Percentiles rank a stretch among this genome's conserved stretches.
Evolutionary conservation across 306 rosid species (phyloP).

Genomic region (Rubus idaeus): DNA sequence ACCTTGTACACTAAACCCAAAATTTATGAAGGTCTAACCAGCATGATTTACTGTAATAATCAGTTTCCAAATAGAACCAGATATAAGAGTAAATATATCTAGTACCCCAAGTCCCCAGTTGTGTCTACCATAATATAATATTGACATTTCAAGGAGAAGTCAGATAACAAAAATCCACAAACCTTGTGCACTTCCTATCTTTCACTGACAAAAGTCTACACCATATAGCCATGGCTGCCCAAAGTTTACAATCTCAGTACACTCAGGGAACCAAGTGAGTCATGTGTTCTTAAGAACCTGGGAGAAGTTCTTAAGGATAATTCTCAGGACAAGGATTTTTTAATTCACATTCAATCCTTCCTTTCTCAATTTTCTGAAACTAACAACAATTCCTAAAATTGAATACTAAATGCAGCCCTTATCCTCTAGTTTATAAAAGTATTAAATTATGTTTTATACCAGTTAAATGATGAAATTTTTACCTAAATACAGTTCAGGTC

Average conservation of each 20-base stretch:
- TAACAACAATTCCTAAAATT: not conserved
- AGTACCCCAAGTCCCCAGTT: not conserved
- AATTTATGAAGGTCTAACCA: not conserved
- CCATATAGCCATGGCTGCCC: constrained; percentile 5
- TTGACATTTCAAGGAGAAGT: not conserved
- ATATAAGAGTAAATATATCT: not conserved
- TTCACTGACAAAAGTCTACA: not conserved
- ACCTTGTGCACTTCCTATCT: not conserved
- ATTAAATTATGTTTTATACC: not conserved
- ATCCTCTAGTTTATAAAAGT: not conserved
- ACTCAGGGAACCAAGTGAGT: not conserved
- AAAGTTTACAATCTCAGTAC: not conserved
- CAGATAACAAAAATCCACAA: not conserved
- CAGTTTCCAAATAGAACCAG: not conserved
- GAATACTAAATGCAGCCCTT: not conserved
- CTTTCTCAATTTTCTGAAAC: constrained; percentile 5
- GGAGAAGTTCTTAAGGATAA: not conserved
- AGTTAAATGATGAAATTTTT: not conserved
- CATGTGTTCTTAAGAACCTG: not conserved
- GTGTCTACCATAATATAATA: not conserved
- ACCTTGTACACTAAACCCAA: not conserved
- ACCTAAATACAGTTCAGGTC: not conserved
- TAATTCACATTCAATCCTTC: not conserved
- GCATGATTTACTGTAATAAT: not conserved
- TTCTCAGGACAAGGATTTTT: not conserved